Conservation (phyloP, 495 filamentous ascomycete genomes). For the Filosporella fistucella region DNA sequence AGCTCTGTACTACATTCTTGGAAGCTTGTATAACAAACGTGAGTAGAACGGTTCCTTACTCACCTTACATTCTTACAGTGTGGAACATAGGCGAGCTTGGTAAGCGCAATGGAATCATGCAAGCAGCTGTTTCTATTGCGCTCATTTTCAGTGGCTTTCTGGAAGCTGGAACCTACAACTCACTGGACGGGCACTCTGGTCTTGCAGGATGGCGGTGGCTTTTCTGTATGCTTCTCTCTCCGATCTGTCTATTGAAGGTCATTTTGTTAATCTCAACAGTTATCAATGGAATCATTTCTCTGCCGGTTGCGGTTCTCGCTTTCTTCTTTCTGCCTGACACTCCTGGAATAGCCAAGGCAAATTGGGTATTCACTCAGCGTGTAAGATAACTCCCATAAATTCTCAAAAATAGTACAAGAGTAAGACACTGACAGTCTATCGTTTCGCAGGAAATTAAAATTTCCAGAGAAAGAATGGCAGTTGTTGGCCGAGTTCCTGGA, state of each 20-base stretch:
- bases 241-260: conserved; percentile 16
- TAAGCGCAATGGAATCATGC: conserved; percentile 31
- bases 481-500: conserved; percentile 12
- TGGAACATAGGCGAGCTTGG: conserved; percentile 24
- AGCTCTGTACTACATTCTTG: conserved; percentile 45
- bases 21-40: conserved; percentile 39
- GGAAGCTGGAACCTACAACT: conserved; percentile 43
- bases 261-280: conserved; percentile 21
- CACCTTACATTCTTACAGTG: not conserved
- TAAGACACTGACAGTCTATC: not conserved
- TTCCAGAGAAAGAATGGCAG: conserved; percentile 14
- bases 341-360: conserved; percentile 23
- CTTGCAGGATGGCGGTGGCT: conserved; percentile 46
- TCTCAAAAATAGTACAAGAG: not conserved
- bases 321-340: conserved; percentile 27
- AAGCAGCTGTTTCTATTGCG: conserved; percentile 24
- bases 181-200: conserved; percentile 41
- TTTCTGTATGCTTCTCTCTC: conserved; percentile 31
- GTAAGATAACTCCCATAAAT: conserved; percentile 2
- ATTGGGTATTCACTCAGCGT: conserved; percentile 19
- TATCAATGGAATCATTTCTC: conserved; percentile 27
- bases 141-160: conserved; percentile 50
- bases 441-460: conserved; percentile 11
- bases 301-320: conserved; percentile 27
- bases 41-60: not conserved